Evolutionary conservation across 2,329 filamentous ascomycete genomes (phyloP).

Genomic region (Venturia carpophila): DNA sequence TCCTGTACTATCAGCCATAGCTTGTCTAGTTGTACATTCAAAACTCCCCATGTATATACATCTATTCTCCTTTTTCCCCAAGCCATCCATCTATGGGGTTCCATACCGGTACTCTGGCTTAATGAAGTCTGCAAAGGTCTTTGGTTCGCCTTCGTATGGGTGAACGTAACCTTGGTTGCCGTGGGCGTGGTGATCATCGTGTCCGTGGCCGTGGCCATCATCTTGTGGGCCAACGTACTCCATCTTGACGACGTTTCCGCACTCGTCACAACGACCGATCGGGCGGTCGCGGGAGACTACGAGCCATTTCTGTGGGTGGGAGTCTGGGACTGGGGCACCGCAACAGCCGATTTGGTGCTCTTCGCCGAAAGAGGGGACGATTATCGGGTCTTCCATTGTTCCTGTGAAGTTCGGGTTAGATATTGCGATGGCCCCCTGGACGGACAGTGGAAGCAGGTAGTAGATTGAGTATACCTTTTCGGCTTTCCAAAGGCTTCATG

Average conservation of each 20-base stretch:
- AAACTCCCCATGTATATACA: conserved; percentile 11
- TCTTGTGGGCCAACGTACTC: conserved; percentile 75
- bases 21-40: conserved; percentile 1
- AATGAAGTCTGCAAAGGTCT: conserved; percentile 95
- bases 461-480: conserved; percentile 55
- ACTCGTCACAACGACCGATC: conserved; percentile 91
- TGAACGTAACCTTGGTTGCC: conserved; percentile 38
- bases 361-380: conserved; percentile 83
- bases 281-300: conserved; percentile 82
- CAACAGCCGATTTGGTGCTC: conserved; percentile 98
- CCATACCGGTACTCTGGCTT: conserved; percentile 84
- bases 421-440: background rate
- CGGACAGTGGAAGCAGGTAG: background rate
- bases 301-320: conserved; percentile 84
- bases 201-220: conserved; percentile 13
- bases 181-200: conserved; percentile 36
- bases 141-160: conserved; percentile 65
- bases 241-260: conserved; percentile 96
- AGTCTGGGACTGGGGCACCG: conserved; percentile 75
- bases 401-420: conserved; percentile 41
- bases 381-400: conserved; percentile 77
- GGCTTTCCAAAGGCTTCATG: conserved; percentile 92
- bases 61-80: background rate
- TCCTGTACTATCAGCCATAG: conserved; percentile 4
- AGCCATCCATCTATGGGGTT: background rate